These are phyloP conservation scores for Eucalyptus polybractea DNA, from an alignment of 345 rosid genomes.

Conservation along the genomic window DNA sequence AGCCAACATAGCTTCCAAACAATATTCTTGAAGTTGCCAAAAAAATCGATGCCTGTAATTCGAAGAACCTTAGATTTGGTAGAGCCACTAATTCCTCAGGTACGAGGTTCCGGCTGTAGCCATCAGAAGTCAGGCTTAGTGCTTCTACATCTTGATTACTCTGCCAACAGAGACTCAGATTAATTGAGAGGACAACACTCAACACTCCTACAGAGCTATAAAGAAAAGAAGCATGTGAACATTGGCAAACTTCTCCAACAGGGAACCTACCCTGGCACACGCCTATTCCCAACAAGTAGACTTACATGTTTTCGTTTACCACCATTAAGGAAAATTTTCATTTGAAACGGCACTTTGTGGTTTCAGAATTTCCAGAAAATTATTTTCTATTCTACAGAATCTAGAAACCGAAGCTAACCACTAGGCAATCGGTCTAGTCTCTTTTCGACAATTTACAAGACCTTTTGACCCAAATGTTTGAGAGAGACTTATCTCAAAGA, in stretches of 20 bases:
- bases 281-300: neutral
- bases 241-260: neutral
- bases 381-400: neutral
- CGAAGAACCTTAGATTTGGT: neutral
- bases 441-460: neutral
- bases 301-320: neutral
- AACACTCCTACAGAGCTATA: neutral
- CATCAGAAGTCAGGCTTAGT: neutral
- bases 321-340: neutral
- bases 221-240: neutral
- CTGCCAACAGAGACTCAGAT: neutral
- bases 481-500: neutral
- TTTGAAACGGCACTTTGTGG: neutral
- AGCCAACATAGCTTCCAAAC: neutral
- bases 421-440: neutral
- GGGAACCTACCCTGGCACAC: neutral
- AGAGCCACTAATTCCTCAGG: neutral
- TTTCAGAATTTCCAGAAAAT: neutral
- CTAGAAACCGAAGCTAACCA: neutral
- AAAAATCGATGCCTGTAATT: neutral
- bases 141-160: neutral
- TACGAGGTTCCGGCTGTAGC: accelerated
- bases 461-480: neutral
- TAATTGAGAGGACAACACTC: neutral
- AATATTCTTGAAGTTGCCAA: neutral